Base-by-base conservation (phyloP, 75 land plant genomes). In the Azolla pinnata region DNA sequence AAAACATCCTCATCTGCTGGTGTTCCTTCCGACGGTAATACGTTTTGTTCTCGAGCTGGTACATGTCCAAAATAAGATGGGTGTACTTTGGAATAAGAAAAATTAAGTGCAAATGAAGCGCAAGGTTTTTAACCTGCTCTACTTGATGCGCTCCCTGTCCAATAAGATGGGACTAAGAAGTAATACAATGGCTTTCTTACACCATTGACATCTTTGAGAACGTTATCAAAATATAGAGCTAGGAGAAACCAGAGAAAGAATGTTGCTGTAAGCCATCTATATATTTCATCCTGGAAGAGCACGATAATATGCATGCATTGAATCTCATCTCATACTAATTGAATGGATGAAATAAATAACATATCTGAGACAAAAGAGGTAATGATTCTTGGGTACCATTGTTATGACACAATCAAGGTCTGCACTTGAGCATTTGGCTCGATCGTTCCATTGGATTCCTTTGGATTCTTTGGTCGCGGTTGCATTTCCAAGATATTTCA, bases 151-250 rank as follows among this genome's bases (percentile, higher is more conserved):
- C 52, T 85, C 42, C 84, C 98, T n/a, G 79, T 81, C 98, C 98
- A 93, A 68, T 88, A 93, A 20, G 85, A 70, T 64, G 96, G 83
- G 46, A 49, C 73, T 38, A 85, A 52, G 47, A 89, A 88, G 76
- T 93, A 93, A 57, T 83, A 77, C 31, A 68, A 61, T 33, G 98
- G 71, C 57, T 93, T 93, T 28, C 90, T 75, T 44, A 93, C 96
- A 63, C 98, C 98, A 61, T 81, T 79, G 34, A 71, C 57, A 67
- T 89, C 83, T 51, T 97, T 90, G 29, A 93, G 62, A 29, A 81
- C 67, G 46, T 89, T 93, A 61, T 93, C 98, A 42, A 93, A 75
- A 78, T 93, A 93, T 55, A 93, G 81, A 10, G 98, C 96, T 62
- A 93, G 67, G 31, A 83, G 17, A 54, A 85, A 73, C 98, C 98